A percentile compares a stretch with the other conserved stretches of the same genome.
These are phyloP conservation scores for Penicillium subrubescens DNA, from an alignment of 495 filamentous ascomycete genomes.

Conservation along the genomic window DNA sequence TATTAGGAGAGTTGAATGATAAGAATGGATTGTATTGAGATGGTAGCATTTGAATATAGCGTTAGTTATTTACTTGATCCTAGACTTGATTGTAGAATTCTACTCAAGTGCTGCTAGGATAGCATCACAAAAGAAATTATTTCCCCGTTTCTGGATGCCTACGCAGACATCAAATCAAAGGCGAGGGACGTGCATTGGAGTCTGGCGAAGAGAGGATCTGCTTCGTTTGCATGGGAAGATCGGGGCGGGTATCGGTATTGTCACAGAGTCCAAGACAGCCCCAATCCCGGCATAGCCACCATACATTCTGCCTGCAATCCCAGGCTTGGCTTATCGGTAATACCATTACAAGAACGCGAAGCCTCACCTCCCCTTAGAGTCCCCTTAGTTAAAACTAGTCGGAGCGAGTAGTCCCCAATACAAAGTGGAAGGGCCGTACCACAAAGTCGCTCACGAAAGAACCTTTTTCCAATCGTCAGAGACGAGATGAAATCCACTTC, in stretches of 20 bases:
- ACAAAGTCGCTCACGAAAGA: constrained; percentile 9
- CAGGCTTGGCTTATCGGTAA: background rate
- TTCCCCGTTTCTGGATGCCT: background rate
- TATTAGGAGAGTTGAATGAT: background rate
- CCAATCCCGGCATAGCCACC: background rate
- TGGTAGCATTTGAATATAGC: background rate
- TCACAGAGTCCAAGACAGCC: background rate
- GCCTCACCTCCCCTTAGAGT: background rate
- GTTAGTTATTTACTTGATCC: background rate
- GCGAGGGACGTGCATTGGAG: background rate
- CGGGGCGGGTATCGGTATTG: constrained; percentile 1
- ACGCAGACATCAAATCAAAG: background rate
- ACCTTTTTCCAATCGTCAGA: constrained; percentile 15
- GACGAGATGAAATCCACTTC: constrained; percentile 32
- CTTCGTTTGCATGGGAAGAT: background rate
- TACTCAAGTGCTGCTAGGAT: background rate
- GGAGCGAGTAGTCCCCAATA: constrained; percentile 4
- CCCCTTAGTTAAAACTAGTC: background rate
- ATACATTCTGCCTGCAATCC: background rate
- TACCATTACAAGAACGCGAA: background rate
- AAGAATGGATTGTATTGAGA: background rate
- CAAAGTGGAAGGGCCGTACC: constrained; percentile 7
- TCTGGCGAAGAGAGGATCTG: background rate
- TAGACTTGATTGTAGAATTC: background rate
- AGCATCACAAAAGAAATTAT: background rate